These are phyloP conservation scores for Cercospora berteroae DNA, from an alignment of 2,329 filamentous ascomycete species.

Conservation along the genomic window DNA sequence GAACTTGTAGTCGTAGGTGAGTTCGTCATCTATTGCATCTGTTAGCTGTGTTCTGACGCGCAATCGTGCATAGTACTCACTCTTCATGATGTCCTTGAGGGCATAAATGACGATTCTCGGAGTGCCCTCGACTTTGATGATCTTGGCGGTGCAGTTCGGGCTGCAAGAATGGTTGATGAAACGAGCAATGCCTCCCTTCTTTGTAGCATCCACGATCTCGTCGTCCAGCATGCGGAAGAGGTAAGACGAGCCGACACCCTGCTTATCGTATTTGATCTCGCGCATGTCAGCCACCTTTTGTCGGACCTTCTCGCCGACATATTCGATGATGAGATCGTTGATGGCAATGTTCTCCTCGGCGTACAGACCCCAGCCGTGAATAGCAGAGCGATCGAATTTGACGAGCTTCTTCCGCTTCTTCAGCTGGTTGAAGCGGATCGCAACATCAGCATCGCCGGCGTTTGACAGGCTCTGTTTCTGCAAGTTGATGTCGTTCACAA, in stretches of 20 bases:
- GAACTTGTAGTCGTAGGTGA: constrained; percentile 99
- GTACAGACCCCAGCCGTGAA: constrained; percentile 98
- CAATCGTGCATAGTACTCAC: constrained; percentile 57
- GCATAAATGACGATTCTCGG: constrained; percentile 99
- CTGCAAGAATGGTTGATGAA: constrained; percentile 99
- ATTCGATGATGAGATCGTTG: constrained; percentile 99
- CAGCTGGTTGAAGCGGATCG: constrained; percentile 95
- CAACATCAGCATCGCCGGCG: constrained; percentile 74
- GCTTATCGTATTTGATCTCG: constrained; percentile 88
- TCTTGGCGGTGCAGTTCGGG: constrained; percentile 98
- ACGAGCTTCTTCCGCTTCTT: constrained; percentile 99
- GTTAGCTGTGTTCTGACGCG: constrained; percentile 6
- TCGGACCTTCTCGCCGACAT: constrained; percentile 94
- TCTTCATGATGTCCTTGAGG: constrained; percentile 87
- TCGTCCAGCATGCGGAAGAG: constrained; percentile 98
- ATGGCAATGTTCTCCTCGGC: constrained; percentile 95
- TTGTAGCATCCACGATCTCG: constrained; percentile 95
- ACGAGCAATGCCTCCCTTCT: constrained; percentile 94
- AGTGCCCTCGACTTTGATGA: constrained; percentile 97
- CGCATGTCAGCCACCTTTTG: constrained; percentile 97
- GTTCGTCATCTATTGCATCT: constrained; percentile 75
- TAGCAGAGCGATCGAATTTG: constrained; percentile 94
- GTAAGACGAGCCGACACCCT: constrained; percentile 95
- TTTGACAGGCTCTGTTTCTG: constrained; percentile 75
- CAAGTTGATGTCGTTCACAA: constrained; percentile 90